A percentile compares a stretch with the other conserved stretches of the same genome.
These are phyloP conservation scores for Diospyros lotus DNA, from an alignment of 148 eudicot genomes.

Conservation along the genomic window DNA sequence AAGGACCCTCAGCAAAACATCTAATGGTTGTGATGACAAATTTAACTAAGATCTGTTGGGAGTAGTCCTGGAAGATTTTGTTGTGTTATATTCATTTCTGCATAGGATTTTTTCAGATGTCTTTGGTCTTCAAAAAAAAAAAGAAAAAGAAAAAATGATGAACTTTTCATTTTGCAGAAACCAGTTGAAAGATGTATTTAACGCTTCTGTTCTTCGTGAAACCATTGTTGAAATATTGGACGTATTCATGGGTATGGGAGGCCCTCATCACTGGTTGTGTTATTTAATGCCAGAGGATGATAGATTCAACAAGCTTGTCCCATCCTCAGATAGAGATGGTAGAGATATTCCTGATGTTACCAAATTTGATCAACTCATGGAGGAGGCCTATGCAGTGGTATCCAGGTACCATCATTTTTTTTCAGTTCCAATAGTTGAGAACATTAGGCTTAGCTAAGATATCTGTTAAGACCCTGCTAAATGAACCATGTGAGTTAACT, in stretches of 20 bases:
- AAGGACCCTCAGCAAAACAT: not conserved
- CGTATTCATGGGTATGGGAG: slow-evolving; percentile 68
- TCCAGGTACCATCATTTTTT: slow-evolving; percentile 43
- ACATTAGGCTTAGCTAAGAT: not conserved
- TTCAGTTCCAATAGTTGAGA: not conserved
- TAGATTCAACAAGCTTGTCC: slow-evolving; percentile 31
- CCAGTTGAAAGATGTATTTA: slow-evolving; percentile 70
- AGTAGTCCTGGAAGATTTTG: not conserved
- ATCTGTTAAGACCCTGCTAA: not conserved
- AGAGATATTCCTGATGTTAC: slow-evolving; percentile 31
- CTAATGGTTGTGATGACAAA: not conserved
- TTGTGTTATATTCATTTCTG: not conserved
- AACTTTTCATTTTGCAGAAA: slow-evolving; percentile 51
- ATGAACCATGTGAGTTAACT: not conserved
- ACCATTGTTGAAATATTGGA: slow-evolving; percentile 68
- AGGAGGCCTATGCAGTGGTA: slow-evolving; percentile 66
- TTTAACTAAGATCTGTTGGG: not conserved
- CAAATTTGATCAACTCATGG: slow-evolving; percentile 76
- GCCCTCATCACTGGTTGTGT: slow-evolving; percentile 71
- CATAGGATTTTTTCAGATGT: not conserved
- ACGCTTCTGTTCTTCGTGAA: slow-evolving; percentile 50
- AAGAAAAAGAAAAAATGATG: not conserved
- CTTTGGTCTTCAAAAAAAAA: no score
- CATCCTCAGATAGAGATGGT: slow-evolving; percentile 35
- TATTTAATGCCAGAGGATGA: slow-evolving; percentile 76